Evolutionary conservation across 306 rosid species (phyloP).

Genomic region (Vicia sativa): DNA sequence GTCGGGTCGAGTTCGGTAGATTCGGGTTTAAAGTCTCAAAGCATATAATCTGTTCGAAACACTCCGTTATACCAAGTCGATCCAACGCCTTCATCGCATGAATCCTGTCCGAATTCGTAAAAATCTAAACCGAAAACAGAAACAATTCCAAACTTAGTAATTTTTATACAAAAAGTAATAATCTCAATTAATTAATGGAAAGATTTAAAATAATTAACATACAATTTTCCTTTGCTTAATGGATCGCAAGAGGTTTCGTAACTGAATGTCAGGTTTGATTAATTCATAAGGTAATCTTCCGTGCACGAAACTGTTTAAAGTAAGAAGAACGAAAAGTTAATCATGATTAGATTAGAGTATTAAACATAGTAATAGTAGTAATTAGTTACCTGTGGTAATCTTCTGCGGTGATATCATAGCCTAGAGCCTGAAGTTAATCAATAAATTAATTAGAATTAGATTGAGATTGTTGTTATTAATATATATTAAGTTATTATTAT

Average conservation of each 20-base stretch:
- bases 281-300: conserved; percentile 82
- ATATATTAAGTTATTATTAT: not conserved
- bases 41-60: conserved; percentile 77
- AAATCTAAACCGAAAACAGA: conserved; percentile 48
- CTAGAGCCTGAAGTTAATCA: conserved; percentile 55
- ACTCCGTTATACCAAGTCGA: conserved; percentile 61
- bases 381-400: conserved; percentile 70
- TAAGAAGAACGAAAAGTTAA: not conserved
- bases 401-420: conserved; percentile 68
- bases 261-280: conserved; percentile 65
- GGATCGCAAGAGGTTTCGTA: conserved; percentile 59
- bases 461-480: not conserved
- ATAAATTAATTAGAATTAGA: not conserved
- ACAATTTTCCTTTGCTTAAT: conserved; percentile 76
- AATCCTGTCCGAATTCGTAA: conserved; percentile 76
- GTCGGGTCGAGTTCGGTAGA: conserved; percentile 54
- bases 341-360: not conserved
- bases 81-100: conserved; percentile 69
- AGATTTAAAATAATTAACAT: not conserved
- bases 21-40: conserved; percentile 92
- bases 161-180: not conserved
- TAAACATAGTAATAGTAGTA: not conserved
- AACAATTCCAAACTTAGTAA: not conserved
- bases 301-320: conserved; percentile 70
- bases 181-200: not conserved